Evolutionary conservation across 768 basidiomycete species (phyloP).

Genomic region (Sarcodon aspratus): DNA sequence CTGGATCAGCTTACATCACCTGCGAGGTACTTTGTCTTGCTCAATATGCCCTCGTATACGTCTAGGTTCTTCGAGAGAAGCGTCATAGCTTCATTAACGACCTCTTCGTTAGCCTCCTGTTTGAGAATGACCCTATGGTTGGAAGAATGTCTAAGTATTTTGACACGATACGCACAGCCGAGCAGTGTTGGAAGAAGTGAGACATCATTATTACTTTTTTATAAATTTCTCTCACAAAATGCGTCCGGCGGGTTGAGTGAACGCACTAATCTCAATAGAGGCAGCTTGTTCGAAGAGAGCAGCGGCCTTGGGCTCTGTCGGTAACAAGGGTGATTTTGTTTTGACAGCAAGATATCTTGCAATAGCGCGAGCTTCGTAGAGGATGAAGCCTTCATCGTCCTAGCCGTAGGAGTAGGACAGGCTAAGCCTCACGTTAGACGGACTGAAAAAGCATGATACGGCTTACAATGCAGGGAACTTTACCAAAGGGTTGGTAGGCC

Average conservation of each 20-base stretch:
- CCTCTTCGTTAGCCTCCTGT: not conserved
- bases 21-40: constrained; percentile 24
- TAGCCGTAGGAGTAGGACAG: not conserved
- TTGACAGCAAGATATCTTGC: constrained; percentile 45
- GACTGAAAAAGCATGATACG: no score
- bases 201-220: constrained; percentile 27
- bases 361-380: constrained; percentile 58
- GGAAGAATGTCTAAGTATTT: constrained; percentile 44
- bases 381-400: constrained; percentile 48
- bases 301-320: constrained; percentile 17
- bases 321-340: constrained; percentile 9
- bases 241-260: constrained; percentile 32
- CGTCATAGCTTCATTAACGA: not conserved
- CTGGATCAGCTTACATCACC: constrained; percentile 13
- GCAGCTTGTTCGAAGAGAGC: constrained; percentile 30
- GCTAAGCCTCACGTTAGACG: no score
- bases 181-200: constrained; percentile 19
- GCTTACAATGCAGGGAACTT: constrained; percentile 40
- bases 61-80: constrained; percentile 11
- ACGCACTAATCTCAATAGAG: constrained; percentile 41
- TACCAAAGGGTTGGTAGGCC: constrained; percentile 51
- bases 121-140: constrained; percentile 17
- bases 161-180: constrained; percentile 13
- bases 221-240: constrained; percentile 38
- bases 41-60: constrained; percentile 19